Evolutionary conservation across 768 basidiomycete genomes (phyloP).

Genomic region (Pisolithus albus): DNA sequence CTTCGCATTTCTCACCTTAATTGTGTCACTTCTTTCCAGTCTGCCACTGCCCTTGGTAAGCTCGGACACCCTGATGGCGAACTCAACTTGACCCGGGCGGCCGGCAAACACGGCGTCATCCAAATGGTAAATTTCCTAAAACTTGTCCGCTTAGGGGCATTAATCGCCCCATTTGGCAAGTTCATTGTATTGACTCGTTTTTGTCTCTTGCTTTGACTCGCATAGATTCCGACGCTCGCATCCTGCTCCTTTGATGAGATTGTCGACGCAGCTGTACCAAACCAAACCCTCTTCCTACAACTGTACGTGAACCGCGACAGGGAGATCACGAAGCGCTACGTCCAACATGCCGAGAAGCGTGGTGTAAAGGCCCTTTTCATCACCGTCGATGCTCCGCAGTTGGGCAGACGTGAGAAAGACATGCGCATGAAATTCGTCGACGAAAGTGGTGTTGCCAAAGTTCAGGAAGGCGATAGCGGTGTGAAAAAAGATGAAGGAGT

Average conservation of each 20-base stretch:
- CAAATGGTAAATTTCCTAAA: constrained; percentile 48
- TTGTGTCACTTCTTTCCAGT: constrained; percentile 23
- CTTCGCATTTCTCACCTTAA: neutral
- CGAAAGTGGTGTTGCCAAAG: constrained; percentile 30
- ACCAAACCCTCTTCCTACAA: constrained; percentile 81
- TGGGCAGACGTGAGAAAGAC: constrained; percentile 91
- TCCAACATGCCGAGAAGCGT: constrained; percentile 83
- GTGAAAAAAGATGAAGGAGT: constrained; percentile 83
- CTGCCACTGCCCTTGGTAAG: constrained; percentile 79
- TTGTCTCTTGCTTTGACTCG: neutral
- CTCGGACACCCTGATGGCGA: constrained; percentile 96
- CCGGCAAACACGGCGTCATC: constrained; percentile 68
- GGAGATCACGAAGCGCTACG: constrained; percentile 81
- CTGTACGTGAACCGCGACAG: constrained; percentile 71
- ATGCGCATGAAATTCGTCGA: constrained; percentile 93
- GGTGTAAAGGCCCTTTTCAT: constrained; percentile 94
- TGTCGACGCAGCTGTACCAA: constrained; percentile 53
- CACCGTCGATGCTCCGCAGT: constrained; percentile 95
- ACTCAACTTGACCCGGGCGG: constrained; percentile 82
- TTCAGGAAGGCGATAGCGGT: constrained; percentile 10
- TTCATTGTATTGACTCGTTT: neutral
- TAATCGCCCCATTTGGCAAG: neutral
- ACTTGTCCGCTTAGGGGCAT: neutral
- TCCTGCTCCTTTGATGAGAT: constrained; percentile 96
- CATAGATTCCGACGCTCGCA: constrained; percentile 88